Evolutionary conservation across 768 basidiomycete genomes (phyloP).

Genomic region (Crucibulum laeve): DNA sequence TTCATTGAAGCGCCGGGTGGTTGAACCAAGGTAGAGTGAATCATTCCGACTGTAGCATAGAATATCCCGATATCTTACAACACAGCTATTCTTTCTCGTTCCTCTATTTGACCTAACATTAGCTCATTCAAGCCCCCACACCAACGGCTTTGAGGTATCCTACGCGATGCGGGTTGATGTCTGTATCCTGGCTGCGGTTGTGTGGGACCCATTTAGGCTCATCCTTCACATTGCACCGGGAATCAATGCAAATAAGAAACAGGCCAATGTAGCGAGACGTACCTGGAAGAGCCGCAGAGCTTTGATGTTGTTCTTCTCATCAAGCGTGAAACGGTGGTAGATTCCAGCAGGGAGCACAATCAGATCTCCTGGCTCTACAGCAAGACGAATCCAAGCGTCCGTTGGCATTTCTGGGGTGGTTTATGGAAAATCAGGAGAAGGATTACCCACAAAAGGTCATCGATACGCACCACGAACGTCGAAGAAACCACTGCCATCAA

Average conservation of each 20-base stretch:
- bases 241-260: not conserved
- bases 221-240: constrained; percentile 45
- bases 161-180: constrained; percentile 57
- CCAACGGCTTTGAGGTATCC: constrained; percentile 54
- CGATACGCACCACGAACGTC: constrained; percentile 72
- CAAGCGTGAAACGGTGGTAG: constrained; percentile 93
- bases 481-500: constrained; percentile 85
- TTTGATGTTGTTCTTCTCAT: constrained; percentile 66
- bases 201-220: constrained; percentile 89
- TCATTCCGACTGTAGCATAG: too few relatives aligned
- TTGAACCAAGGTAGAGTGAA: too few relatives aligned
- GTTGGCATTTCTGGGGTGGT: constrained; percentile 48
- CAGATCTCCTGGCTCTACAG: constrained; percentile 74
- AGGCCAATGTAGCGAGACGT: constrained; percentile 6
- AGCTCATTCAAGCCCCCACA: constrained; percentile 30
- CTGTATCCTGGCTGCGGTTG: constrained; percentile 59
- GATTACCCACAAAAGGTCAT: not conserved
- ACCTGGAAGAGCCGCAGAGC: constrained; percentile 87
- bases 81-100: not conserved
- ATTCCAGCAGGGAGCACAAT: constrained; percentile 87
- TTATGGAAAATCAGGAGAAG: not conserved
- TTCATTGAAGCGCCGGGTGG: too few relatives aligned
- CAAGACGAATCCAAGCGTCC: constrained; percentile 80
- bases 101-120: not conserved
- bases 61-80: not conserved